Base-by-base conservation (phyloP, 805 yeast species). In the Pichia rugopelliculosa region DNA sequence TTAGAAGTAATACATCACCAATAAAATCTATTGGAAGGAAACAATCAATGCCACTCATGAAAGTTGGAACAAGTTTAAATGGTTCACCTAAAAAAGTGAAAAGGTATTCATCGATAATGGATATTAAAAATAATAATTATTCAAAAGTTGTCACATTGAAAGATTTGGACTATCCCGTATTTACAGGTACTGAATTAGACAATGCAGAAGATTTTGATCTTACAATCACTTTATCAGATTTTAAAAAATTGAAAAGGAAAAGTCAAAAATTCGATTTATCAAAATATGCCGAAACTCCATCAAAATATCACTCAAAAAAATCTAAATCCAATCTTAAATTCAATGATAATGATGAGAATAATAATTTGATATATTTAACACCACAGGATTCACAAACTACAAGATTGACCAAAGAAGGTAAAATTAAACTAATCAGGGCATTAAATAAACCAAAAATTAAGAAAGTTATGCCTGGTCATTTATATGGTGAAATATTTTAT, bases 401-500 rank as follows among this genome's bases (percentile, higher is more conserved):
- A 13, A 42, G 64, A 38, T 48, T 64, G 18, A 59, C 59, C 30
- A 61, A 57, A 42, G 65, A 62, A 34, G 68, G 68, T 2, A 64
- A 62, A 44, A 50, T 64, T 26, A 60, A 53, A 45, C 51, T 60
- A 30, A 64, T 64, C 10, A 50, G 61, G 24, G 57, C 65, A 0
- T 48, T 64, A 49, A 64, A 63, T 5, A 59, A 53, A 27, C 56
- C 53, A 21, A 54, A 53, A 38, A 47, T 59, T 3, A 56, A 55
- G 39, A 60, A 61, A 44, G 58, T 57, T 7, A 48, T 60, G 38
- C 59, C 61, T 5, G 67, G 62, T 2, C 67, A 62, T 44, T 46
- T 61, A 21, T 62, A 59, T 41, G 69, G 70, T 4, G 67, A 67
- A 36, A 79, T 82, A 81, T 68, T 66, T 41, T 82, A 70, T 56